phyloP scores from a whole-genome alignment of 148 eudicot genomes.

The Rhododendron ferrugineum region DNA sequence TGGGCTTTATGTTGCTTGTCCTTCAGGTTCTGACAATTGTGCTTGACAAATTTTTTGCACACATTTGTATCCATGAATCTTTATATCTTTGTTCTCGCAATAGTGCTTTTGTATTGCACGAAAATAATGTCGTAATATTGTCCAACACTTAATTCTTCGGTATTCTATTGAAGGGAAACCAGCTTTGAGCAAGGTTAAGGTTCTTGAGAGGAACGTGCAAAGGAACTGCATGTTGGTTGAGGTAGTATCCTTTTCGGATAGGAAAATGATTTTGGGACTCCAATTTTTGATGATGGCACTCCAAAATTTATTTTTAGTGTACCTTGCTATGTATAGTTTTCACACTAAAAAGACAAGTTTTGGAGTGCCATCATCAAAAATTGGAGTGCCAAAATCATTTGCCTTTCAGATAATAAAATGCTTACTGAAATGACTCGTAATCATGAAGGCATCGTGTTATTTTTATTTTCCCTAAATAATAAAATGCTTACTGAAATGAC shows the following conservation, averaged over 20 bases:
- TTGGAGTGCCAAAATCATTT: no score
- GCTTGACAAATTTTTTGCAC: not conserved
- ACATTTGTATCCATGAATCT: not conserved
- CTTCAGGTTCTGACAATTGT: conserved; percentile 45
- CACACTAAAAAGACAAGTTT: no score
- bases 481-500: not conserved
- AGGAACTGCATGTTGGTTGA: conserved; percentile 63
- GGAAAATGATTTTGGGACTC: no score
- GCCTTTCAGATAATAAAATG: not conserved
- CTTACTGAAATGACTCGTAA: not conserved
- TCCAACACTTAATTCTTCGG: not conserved
- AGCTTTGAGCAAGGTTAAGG: conserved; percentile 76
- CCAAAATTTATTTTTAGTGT: no score
- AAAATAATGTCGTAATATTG: not conserved
- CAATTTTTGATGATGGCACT: no score
- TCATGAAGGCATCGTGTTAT: not conserved
- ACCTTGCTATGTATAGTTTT: no score
- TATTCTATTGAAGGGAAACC: conserved; percentile 55
- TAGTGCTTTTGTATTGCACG: not conserved
- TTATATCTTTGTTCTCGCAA: not conserved
- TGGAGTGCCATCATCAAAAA: no score
- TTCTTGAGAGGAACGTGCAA: conserved; percentile 57
- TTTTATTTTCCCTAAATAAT: not conserved
- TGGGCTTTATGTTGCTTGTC: conserved; percentile 87
- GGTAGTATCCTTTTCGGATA: conserved; percentile 33